phyloP scores from a whole-genome alignment of 805 yeast species.

The Pichia eremophila region DNA sequence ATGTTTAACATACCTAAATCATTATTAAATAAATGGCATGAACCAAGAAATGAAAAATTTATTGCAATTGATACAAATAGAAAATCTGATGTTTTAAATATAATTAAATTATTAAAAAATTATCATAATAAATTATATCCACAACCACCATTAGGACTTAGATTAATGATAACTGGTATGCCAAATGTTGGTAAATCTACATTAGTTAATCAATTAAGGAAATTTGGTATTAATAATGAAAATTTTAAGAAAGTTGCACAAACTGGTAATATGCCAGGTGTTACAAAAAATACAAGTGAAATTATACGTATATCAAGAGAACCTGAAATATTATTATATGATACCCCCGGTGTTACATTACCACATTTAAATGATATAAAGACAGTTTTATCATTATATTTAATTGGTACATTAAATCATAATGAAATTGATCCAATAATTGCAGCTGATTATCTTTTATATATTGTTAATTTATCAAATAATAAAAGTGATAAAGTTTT shows the following conservation, averaged over 20 bases:
- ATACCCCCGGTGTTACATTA: conserved; percentile 87
- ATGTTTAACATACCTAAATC: conserved; percentile 36
- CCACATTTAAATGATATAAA: conserved; percentile 60
- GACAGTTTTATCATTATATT: conserved; percentile 64
- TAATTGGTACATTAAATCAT: conserved; percentile 67
- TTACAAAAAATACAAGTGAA: conserved; percentile 72
- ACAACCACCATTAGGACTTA: conserved; percentile 75
- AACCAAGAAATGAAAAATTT: conserved; percentile 25
- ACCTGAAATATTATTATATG: conserved; percentile 66
- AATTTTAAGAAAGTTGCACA: conserved; percentile 56
- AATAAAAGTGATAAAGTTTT: conserved; percentile 34
- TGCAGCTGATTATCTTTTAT: conserved; percentile 79
- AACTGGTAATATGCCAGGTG: conserved; percentile 87
- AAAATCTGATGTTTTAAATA: conserved; percentile 35
- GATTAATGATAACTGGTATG: conserved; percentile 80
- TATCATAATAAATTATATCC: conserved; percentile 41
- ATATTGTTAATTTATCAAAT: conserved; percentile 56
- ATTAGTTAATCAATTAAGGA: conserved; percentile 63
- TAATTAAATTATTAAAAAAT: conserved; percentile 42
- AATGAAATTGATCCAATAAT: conserved; percentile 62
- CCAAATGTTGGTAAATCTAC: conserved; percentile 98
- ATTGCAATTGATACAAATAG: conserved; percentile 52
- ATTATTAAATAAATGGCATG: conserved; percentile 41
- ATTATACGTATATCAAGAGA: conserved; percentile 51
- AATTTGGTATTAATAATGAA: conserved; percentile 21